Evolutionary conservation across 2,329 filamentous ascomycete species (phyloP), one percentile per base, ranked within the genome.

Genomic region (Eurotiales sp.): DNA sequence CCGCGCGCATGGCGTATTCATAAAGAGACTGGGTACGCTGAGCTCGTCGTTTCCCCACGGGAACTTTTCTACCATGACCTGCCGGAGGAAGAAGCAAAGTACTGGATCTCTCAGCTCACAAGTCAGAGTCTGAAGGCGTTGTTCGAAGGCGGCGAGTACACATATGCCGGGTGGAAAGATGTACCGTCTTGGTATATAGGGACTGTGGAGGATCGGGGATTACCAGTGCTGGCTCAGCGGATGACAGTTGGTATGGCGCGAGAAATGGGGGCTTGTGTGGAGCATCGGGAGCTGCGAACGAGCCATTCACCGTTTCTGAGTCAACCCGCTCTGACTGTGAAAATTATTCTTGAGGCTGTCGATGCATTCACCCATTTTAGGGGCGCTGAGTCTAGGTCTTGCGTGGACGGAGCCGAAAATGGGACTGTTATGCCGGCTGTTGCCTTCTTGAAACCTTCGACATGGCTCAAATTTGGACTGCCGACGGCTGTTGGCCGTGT

Each of bases 21-120:
- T 43, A 57, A 55, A 1, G 64, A 66, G 17, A 75, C 66, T 0
- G 76, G 76, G 3, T 72, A 67, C 37, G 72, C 72, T 1, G 68
- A 70, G 1, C 49, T 80, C 4, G 59, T 66, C 14, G 58, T 54
- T 19, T 56, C 71, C 15, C 61, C 73, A 0, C 56, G 67, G 6
- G 62, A 76, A 5, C 55, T 79, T 2, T 75, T 80, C 51, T 81
- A 80, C 52, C 75, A 79, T 53, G 77, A 81, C 58, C 52, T 80
- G 0, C 65, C 75, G 0, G 58, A 55, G 0, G 68, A 72, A 1
- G 77, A 80, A 46, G 73, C 63, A 0, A 61, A 71, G 3, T 62
- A 63, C 36, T 78, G 76, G 72, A 67, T 69, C 1, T 59, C 58
- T 0, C 67, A 71, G 52, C 72, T 80, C 4, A 64, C 59, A 0